Evolutionary conservation across 1,139 yeast species (phyloP).

Genomic region (Suhomyces terraborum): DNA sequence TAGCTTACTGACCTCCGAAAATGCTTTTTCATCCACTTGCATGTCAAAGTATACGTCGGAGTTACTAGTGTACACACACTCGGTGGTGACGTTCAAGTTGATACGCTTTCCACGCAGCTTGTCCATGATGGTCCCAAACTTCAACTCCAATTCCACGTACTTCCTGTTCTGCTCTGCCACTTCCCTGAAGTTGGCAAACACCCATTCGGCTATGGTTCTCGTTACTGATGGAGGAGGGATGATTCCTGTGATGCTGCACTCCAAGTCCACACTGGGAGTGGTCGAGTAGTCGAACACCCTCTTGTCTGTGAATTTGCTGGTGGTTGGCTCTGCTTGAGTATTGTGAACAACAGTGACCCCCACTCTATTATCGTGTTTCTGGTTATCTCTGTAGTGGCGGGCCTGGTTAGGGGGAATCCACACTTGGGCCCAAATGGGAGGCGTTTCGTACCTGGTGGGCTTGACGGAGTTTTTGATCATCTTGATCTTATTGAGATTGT

Average conservation of each 20-base stretch:
- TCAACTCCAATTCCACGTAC: slow-evolving; percentile 76
- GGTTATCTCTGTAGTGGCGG: slow-evolving; percentile 16
- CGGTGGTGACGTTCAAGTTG: slow-evolving; percentile 73
- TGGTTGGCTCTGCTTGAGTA: not conserved
- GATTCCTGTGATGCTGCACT: slow-evolving; percentile 67
- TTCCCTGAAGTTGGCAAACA: slow-evolving; percentile 74
- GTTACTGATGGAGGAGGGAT: slow-evolving; percentile 84
- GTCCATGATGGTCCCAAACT: slow-evolving; percentile 76
- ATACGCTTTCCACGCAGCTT: slow-evolving; percentile 65
- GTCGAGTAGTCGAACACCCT: slow-evolving; percentile 39
- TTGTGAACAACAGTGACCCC: not conserved
- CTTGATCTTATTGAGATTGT: slow-evolving; percentile 22
- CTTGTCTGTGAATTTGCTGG: slow-evolving; percentile 21
- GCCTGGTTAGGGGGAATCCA: slow-evolving; percentile 54
- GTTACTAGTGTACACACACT: slow-evolving; percentile 62
- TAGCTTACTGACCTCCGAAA: slow-evolving; percentile 57
- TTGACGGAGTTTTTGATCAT: slow-evolving; percentile 32
- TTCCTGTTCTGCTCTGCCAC: slow-evolving; percentile 61
- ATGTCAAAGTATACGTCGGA: slow-evolving; percentile 65
- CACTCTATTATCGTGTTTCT: slow-evolving; percentile 7
- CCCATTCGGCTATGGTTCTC: slow-evolving; percentile 84
- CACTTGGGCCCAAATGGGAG: slow-evolving; percentile 84
- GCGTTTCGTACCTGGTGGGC: slow-evolving; percentile 64
- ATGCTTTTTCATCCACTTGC: slow-evolving; percentile 70
- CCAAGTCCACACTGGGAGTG: slow-evolving; percentile 45